Evolutionary conservation across 2,329 filamentous ascomycete species (phyloP).

Genomic region (Botrytis tulipae): DNA sequence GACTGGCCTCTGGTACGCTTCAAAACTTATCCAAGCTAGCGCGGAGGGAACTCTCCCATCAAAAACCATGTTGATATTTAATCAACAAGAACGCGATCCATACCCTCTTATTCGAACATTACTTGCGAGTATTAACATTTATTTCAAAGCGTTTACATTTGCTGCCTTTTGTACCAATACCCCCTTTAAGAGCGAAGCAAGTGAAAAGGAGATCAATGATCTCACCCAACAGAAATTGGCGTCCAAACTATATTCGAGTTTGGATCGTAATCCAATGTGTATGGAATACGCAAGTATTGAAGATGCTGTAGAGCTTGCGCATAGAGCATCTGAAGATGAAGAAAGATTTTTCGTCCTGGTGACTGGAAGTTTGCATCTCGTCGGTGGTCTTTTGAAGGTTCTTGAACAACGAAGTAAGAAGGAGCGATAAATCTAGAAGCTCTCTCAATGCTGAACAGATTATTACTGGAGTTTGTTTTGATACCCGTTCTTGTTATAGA

Average conservation of each 20-base stretch:
- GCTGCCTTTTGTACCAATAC: conserved; percentile 80
- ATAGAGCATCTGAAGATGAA: conserved; percentile 40
- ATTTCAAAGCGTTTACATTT: conserved; percentile 58
- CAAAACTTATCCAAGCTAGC: conserved; percentile 36
- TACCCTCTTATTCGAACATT: conserved; percentile 47
- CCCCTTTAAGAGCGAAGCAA: conserved; percentile 50
- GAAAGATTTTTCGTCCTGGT: conserved; percentile 62
- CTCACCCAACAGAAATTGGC: conserved; percentile 67
- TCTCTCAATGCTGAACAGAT: neutral
- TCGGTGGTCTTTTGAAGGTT: conserved; percentile 73
- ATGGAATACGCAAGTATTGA: conserved; percentile 65
- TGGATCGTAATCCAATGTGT: conserved; percentile 49
- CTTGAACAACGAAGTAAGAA: conserved; percentile 60
- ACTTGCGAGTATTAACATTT: conserved; percentile 14
- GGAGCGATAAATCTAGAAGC: conserved; percentile 61
- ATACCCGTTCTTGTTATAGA: neutral
- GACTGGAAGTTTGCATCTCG: conserved; percentile 82
- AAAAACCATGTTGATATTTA: conserved; percentile 69
- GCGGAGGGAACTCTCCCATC: conserved; percentile 18
- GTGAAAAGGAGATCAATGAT: conserved; percentile 42
- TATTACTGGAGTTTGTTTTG: conserved; percentile 3
- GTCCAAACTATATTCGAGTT: conserved; percentile 56
- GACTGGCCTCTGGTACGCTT: conserved; percentile 76
- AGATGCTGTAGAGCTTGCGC: conserved; percentile 57
- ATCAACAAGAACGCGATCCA: conserved; percentile 85